Evolutionary conservation across 768 basidiomycete species (phyloP).

Genomic region (Naganishia kalamii): DNA sequence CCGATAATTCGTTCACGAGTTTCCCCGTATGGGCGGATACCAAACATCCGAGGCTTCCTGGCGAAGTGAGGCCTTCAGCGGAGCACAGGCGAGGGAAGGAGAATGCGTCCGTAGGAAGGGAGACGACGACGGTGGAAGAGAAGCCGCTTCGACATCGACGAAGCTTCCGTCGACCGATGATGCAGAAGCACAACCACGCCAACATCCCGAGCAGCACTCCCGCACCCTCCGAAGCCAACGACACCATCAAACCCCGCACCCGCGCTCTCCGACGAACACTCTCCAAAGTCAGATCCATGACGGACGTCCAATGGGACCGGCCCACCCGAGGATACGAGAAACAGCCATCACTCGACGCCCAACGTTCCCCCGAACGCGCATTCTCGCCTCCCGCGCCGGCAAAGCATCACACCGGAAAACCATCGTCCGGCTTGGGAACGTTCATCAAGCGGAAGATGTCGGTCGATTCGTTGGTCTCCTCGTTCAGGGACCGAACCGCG

Average conservation of each 20-base stretch:
- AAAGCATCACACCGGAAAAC: background rate
- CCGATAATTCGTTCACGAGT: constrained; percentile 5
- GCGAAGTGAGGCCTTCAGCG: background rate
- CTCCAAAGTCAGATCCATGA: constrained; percentile 6
- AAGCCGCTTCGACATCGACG: no score
- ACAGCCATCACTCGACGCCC: background rate
- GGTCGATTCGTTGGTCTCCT: background rate
- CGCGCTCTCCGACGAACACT: background rate
- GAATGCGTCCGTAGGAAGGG: no score
- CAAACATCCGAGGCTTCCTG: background rate
- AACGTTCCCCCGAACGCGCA: background rate
- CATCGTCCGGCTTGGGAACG: background rate
- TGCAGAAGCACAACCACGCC: no score
- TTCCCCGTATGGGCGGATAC: background rate
- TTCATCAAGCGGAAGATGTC: constrained; percentile 4
- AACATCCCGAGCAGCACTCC: no score
- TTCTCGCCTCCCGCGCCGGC: no score
- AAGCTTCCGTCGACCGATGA: no score
- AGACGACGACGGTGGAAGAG: no score
- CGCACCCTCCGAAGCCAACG: no score
- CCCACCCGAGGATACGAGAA: no score
- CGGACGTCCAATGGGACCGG: background rate
- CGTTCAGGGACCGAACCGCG: background rate
- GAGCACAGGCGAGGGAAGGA: background rate
- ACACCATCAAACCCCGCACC: background rate